Base-by-base conservation (phyloP, 2,329 filamentous ascomycete species). In the Rhinocladiella mackenziei region DNA sequence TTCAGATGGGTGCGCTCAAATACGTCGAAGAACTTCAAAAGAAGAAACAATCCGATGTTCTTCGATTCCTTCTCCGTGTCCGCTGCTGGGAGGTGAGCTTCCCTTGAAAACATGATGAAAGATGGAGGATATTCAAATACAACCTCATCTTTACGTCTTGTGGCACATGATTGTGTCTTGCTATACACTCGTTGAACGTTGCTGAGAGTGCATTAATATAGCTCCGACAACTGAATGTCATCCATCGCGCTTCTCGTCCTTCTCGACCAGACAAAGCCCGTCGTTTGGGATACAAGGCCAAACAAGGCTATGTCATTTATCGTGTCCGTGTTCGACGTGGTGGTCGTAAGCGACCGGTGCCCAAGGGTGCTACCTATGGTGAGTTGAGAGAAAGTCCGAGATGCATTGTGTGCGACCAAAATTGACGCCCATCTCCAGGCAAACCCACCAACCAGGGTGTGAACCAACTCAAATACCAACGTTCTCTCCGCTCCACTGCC, bases 141-240 rank as follows among this genome's bases (percentile, higher is more conserved):
- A 28, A 20, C 49, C 55, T 46, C 36, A 46, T 53, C 45, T 38
- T 46, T 41, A 58, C 62, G 67, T 54, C 61, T 73, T 57, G 57
- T 65, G 55, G 55, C 55, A 55, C 54, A 44, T 33, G 20, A 14
- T 37, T 38, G 65, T 73, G 70, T 72, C 78, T 80, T 87, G 84
- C 83, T 87, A 88, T 89, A 88, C 86, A 95, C 88, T 95, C 88
- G 88, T 94, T 96, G 89, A 96, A 94, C 88, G 89, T 53, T 84
- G 88, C 91, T 96, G 89, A 96, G 89, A 96, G 88, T 96, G 86
- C 88, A 92, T 92, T 76, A 92, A 91, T 89, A 91, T 92, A 96
- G 91, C 88, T 94, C 75, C 89, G 91, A 80, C 91, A 97, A 81
- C 80, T 97, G 78, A 94, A 97, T 78, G 89, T 96, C 75, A 92